These are phyloP conservation scores for Yamadazyma spencermartinsiae DNA, from an alignment of 1,139 yeast species.

Conservation along the genomic window DNA sequence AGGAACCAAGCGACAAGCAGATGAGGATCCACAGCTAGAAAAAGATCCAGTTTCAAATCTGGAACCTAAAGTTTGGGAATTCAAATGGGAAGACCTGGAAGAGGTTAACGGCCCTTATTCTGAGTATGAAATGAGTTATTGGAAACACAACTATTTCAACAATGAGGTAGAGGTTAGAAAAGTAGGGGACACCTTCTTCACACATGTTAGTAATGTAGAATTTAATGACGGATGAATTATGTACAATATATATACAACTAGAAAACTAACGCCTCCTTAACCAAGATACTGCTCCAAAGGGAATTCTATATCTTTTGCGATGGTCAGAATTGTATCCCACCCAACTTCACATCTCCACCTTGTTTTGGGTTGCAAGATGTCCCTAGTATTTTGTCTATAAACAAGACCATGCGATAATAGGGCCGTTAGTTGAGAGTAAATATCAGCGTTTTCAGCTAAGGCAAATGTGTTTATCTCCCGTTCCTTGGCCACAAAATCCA, in stretches of 20 bases:
- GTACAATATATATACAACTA: background rate
- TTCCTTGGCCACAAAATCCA: conserved; percentile 32
- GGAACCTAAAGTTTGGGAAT: conserved; percentile 52
- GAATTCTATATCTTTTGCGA: conserved; percentile 56
- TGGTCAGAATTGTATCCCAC: conserved; percentile 50
- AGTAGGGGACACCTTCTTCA: conserved; percentile 31
- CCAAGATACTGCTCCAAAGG: conserved; percentile 52
- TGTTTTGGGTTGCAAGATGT: conserved; percentile 60
- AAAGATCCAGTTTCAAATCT: conserved; percentile 7
- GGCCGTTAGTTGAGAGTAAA: conserved; percentile 62
- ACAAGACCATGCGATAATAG: conserved; percentile 56
- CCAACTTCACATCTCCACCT: conserved; percentile 65
- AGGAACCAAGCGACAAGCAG: conserved; percentile 23
- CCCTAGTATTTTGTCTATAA: conserved; percentile 49
- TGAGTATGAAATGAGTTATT: conserved; percentile 53
- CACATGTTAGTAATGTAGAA: conserved; percentile 22
- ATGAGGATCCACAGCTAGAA: conserved; percentile 14
- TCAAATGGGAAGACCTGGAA: conserved; percentile 55
- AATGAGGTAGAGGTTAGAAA: conserved; percentile 45
- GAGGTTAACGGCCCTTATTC: conserved; percentile 63
- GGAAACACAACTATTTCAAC: conserved; percentile 63
- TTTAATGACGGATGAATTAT: conserved; percentile 18
- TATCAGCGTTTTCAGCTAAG: conserved; percentile 44
- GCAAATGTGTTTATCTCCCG: conserved; percentile 33
- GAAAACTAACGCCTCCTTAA: conserved; percentile 20